Base-by-base conservation (phyloP, 805 yeast genomes). In the Kodamaea fukazawae region DNA sequence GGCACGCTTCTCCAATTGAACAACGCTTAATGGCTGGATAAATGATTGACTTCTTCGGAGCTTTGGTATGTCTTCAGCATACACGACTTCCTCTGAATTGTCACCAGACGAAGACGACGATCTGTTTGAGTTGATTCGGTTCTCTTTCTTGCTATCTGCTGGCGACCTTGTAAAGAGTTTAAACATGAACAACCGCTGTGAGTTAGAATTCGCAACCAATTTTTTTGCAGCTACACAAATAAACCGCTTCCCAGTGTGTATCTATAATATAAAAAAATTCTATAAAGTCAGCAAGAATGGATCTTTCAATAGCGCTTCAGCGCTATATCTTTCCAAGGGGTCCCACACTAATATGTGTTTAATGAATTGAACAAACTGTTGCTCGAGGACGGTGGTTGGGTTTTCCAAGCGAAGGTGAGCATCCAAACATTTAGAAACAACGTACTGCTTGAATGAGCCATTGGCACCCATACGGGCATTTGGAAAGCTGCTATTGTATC, bases 301-400 rank as follows among this genome's bases (percentile, higher is more conserved):
- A 3, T 37, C 37, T 7, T 36, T 20, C 15, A 47, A 29, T 8
- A 48, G 29, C 20, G 30, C 37, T 10, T 18, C 30, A 1, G 40
- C 41, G 11, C 41, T 33, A 10, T 46, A 42, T 25, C 62, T 46
- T 7, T 43, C 50, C 11, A 34, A 23, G 2, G 57, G 56, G 17
- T 65, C 65, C 73, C 73, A 68, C 12, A 53, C 57, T 33, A 69
- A 66, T 8, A 65, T 57, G 17, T 44, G 48, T 8, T 47, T 38
- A 38, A 67, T 50, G 44, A 67, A 62, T 34, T 44, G 50, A 13
- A 61, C 26, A 38, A 67, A 65, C 9, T 38, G 36, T 10, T 35
- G 35, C 12, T 32, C 28, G 3, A 35, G 28, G 6, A 3, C 9
- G 23, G 18, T 26, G 10, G 50, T 47, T 1, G 23, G 29, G 25